Evolutionary conservation across 768 basidiomycete species (phyloP).

Genomic region (Lanmaoa rubissima): DNA sequence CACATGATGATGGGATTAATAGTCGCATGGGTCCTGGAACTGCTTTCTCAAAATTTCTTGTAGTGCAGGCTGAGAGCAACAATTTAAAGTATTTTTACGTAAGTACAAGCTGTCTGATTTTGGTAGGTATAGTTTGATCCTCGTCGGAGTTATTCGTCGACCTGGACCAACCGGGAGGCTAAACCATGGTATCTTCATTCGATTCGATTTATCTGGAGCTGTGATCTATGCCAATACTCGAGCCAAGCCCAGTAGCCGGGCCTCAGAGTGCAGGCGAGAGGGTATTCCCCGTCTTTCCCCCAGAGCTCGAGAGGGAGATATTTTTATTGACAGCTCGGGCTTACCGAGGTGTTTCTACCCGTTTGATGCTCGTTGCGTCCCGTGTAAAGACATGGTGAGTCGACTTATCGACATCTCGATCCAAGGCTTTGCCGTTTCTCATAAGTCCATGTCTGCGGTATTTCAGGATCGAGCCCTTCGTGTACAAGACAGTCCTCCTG

Average conservation of each 20-base stretch:
- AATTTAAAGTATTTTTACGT: no score
- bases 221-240: not conserved
- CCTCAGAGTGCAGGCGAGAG: not conserved
- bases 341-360: conserved; percentile 4
- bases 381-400: conserved; percentile 19
- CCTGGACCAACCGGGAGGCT: no score
- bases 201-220: conserved; percentile 15
- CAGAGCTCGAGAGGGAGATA: conserved; percentile 20
- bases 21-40: no score
- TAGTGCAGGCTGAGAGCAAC: no score
- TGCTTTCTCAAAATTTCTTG: no score
- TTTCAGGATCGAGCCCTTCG: conserved; percentile 21
- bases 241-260: not conserved
- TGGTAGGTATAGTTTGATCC: no score
- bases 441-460: not conserved
- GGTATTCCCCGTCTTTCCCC: conserved; percentile 14
- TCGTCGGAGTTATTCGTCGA: no score
- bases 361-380: conserved; percentile 18
- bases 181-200: no score
- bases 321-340: conserved; percentile 14
- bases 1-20: no score
- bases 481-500: conserved; percentile 21
- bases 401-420: not conserved
- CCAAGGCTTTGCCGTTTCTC: not conserved
- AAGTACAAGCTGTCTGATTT: no score